Percentiles rank a stretch among this genome's conserved stretches.
Conservation (phyloP, 2,329 filamentous ascomycete genomes). For the Nectriaceae sp. region DNA sequence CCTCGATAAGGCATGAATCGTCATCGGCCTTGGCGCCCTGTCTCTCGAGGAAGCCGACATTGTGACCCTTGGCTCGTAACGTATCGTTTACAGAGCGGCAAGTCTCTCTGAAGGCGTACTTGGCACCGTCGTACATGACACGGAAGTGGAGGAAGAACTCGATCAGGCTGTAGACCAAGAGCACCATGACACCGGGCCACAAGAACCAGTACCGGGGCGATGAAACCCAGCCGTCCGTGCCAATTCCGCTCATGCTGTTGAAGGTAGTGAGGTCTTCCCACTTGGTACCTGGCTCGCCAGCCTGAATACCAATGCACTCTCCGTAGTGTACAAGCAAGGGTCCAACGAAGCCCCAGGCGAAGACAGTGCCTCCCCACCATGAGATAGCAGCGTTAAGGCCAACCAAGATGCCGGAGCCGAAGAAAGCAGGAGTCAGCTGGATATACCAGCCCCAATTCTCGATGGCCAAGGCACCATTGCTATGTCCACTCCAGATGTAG, state of each 20-base stretch:
- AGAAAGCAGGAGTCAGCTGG: slow-evolving; percentile 62
- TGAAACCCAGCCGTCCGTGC: slow-evolving; percentile 29
- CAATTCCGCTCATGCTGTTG: slow-evolving; percentile 32
- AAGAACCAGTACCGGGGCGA: slow-evolving; percentile 46
- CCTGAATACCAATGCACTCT: slow-evolving; percentile 47
- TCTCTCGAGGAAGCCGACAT: slow-evolving; percentile 34
- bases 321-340: slow-evolving; percentile 51
- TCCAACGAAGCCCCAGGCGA: slow-evolving; percentile 57
- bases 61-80: slow-evolving; percentile 34
- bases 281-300: slow-evolving; percentile 22
- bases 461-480: slow-evolving; percentile 50
- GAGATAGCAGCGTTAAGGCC: slow-evolving; percentile 57
- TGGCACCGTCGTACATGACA: slow-evolving; percentile 37
- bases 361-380: slow-evolving; percentile 56
- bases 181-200: slow-evolving; percentile 47
- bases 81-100: slow-evolving; percentile 31
- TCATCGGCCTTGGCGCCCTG: slow-evolving; percentile 38
- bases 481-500: slow-evolving; percentile 56
- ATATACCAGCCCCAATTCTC: slow-evolving; percentile 65
- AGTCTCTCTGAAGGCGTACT: slow-evolving; percentile 35
- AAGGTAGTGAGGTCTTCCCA: slow-evolving; percentile 36
- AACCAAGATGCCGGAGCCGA: slow-evolving; percentile 56
- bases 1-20: slow-evolving; percentile 35
- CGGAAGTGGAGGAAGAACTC: slow-evolving; percentile 44
- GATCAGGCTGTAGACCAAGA: slow-evolving; percentile 42